Evolutionary conservation across 495 filamentous ascomycete species (phyloP).

Genomic region (Ascodesmis nigricans): DNA sequence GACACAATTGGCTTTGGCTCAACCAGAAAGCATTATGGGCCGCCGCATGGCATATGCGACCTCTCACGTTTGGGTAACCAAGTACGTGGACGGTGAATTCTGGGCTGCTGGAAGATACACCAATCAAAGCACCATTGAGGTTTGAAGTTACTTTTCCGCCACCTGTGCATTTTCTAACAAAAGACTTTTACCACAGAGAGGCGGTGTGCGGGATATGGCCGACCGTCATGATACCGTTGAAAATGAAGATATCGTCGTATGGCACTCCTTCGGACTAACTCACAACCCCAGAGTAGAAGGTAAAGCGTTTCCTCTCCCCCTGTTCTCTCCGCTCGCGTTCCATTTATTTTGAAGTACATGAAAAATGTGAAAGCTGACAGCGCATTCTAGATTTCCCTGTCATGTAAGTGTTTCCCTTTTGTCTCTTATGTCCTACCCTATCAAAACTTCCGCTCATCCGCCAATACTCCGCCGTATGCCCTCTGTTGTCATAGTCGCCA

Average conservation of each 20-base stretch:
- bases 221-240: constrained; percentile 24
- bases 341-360: too few species aligned
- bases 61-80: constrained; percentile 25
- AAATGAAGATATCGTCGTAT: constrained; percentile 34
- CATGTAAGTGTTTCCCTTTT: constrained; percentile 22
- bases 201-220: constrained; percentile 25
- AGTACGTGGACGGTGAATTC: constrained; percentile 23
- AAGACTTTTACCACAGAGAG: constrained; percentile 11
- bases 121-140: constrained; percentile 25
- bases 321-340: too few species aligned
- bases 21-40: constrained; percentile 22
- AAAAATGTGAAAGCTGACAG: too few species aligned
- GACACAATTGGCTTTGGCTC: constrained; percentile 23
- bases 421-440: too few species aligned
- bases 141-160: constrained; percentile 1
- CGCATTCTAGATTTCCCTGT: constrained; percentile 32
- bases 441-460: too few species aligned
- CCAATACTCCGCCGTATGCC: too few species aligned
- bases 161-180: constrained; percentile 2
- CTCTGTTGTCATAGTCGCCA: too few species aligned
- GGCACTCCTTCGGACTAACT: constrained; percentile 38
- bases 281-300: constrained; percentile 36
- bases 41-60: constrained; percentile 23
- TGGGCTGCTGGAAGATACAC: constrained; percentile 26
- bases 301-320: constrained; percentile 7